A percentile compares a stretch with the other conserved stretches of the same genome.
These are phyloP conservation scores for Rosa hybrid DNA, from an alignment of 331 rosid genomes.

Conservation along the genomic window DNA sequence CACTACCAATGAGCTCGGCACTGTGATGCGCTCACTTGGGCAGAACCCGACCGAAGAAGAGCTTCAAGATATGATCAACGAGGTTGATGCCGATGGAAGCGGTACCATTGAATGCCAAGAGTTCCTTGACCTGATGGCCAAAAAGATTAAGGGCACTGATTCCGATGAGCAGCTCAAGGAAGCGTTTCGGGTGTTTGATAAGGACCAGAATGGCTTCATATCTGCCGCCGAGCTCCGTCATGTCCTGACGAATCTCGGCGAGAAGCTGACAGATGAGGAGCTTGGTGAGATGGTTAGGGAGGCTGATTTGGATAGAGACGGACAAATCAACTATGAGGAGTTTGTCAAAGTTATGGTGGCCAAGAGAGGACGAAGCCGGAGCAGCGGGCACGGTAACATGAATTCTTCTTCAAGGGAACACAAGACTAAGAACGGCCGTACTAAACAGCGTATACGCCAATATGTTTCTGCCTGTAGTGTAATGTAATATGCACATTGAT, in stretches of 20 bases:
- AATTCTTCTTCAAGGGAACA: background rate
- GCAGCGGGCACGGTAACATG: background rate
- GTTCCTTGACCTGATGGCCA: background rate
- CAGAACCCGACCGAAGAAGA: background rate
- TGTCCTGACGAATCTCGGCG: background rate
- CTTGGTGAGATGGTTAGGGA: background rate
- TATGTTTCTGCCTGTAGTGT: background rate
- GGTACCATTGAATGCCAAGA: background rate
- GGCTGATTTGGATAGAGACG: conserved; percentile 1
- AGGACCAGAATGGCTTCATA: background rate
- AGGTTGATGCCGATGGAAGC: background rate
- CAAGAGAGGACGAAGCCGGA: background rate
- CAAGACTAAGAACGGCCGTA: background rate
- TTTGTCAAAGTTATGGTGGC: background rate
- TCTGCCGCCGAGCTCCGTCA: background rate
- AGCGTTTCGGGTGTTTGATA: background rate
- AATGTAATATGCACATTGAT: background rate
- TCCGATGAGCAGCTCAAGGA: background rate
- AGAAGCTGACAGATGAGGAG: background rate
- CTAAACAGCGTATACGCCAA: background rate
- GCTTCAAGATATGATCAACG: background rate
- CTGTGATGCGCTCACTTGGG: background rate
- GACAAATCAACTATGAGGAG: background rate
- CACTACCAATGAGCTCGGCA: background rate
- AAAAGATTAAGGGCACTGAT: background rate